Percentiles rank a stretch among this genome's conserved stretches.
Conservation (phyloP, 2,329 filamentous ascomycete genomes). For the Dothideomycetes sp. region DNA sequence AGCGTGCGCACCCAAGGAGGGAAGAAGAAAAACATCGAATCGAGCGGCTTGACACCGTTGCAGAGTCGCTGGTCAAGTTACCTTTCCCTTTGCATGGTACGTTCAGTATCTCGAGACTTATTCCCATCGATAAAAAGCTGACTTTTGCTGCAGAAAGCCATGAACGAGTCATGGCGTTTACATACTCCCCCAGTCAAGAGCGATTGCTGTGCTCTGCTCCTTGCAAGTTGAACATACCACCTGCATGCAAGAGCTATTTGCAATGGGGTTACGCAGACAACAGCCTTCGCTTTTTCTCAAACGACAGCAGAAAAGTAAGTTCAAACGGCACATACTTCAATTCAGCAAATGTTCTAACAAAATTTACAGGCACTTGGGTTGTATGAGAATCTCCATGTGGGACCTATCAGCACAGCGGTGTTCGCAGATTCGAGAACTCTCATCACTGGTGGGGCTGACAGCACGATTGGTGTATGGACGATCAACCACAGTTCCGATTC, state of each 20-base stretch:
- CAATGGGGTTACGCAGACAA: constrained; percentile 96
- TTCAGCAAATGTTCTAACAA: no score
- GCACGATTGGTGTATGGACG: constrained; percentile 77
- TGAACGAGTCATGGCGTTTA: constrained; percentile 70
- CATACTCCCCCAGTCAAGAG: constrained; percentile 70
- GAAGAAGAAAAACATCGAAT: constrained; percentile 50
- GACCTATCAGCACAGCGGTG: constrained; percentile 71
- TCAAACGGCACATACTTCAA: no score
- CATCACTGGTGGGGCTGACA: constrained; percentile 86
- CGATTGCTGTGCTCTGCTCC: constrained; percentile 74
- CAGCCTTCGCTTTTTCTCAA: constrained; percentile 81
- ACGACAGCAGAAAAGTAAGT: constrained; percentile 68
- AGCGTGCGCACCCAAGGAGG: constrained; percentile 65
- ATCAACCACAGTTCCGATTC: constrained; percentile 55
- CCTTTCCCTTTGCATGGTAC: constrained; percentile 70
- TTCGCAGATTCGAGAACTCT: constrained; percentile 87
- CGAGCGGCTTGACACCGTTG: constrained; percentile 66
- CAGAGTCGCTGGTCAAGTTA: constrained; percentile 66
- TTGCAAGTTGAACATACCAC: constrained; percentile 77
- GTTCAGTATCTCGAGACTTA: no score
- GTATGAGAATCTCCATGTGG: constrained; percentile 88
- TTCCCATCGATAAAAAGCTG: no score
- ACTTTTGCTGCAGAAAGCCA: no score
- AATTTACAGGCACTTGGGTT: constrained; percentile 75
- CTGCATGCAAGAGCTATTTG: constrained; percentile 72